Conservation (phyloP, 257 asterid species). For the Nicotiana obtusifolia region DNA sequence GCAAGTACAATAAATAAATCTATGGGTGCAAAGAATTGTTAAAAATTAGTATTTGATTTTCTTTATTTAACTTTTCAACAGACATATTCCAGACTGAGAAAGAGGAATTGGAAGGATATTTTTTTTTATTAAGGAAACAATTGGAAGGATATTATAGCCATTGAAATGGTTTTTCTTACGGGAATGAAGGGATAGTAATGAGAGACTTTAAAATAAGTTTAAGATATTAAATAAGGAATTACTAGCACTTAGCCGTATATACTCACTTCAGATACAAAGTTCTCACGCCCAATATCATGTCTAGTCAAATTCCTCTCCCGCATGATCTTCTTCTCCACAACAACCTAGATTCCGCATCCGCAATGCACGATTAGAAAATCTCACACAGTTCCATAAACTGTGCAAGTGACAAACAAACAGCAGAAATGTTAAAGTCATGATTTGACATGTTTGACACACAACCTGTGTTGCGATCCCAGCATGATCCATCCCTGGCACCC, state of each 20-base stretch:
- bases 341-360: slow-evolving; percentile 46
- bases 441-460: neutral
- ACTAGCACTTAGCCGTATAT: neutral
- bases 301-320: slow-evolving; percentile 68
- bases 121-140: neutral
- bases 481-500: slow-evolving; percentile 98
- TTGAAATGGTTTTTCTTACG: neutral
- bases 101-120: neutral
- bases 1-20: neutral
- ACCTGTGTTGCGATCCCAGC: slow-evolving; percentile 99
- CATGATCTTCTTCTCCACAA: slow-evolving; percentile 85
- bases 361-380: neutral
- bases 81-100: neutral
- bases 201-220: neutral
- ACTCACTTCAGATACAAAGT: slow-evolving; percentile 70
- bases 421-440: neutral
- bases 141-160: neutral
- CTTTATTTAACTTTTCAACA: neutral
- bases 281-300: slow-evolving; percentile 79
- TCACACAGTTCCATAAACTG: neutral
- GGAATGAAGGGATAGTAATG: neutral
- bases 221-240: neutral
- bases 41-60: neutral
- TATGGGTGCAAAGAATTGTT: neutral
- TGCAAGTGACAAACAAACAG: neutral